phyloP scores from a whole-genome alignment of 2,329 filamentous ascomycete genomes.

The Penicillium expansum region DNA sequence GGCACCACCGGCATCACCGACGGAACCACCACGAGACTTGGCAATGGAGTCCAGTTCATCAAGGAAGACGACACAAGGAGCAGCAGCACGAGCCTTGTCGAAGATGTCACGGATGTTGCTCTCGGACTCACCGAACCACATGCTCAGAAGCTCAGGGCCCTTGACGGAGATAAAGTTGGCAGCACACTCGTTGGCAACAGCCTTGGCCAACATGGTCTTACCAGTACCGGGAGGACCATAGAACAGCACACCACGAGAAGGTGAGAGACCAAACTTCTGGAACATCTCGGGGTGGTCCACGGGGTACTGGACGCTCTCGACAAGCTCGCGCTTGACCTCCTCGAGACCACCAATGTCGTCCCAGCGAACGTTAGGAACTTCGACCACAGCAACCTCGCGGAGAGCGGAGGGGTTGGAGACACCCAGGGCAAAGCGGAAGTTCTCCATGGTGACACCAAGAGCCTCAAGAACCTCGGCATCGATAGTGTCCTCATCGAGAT shows the following conservation, averaged over 20 bases:
- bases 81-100: conserved; percentile 97
- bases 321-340: conserved; percentile 98
- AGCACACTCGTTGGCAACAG: conserved; percentile 97
- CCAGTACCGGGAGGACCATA: conserved; percentile 98
- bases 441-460: conserved; percentile 98
- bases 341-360: conserved; percentile 99
- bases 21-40: conserved; percentile 96
- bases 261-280: conserved; percentile 98
- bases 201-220: conserved; percentile 99
- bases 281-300: conserved; percentile 99
- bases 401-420: conserved; percentile 98
- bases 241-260: conserved; percentile 96
- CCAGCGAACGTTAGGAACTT: conserved; percentile 99
- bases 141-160: conserved; percentile 94
- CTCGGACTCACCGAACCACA: conserved; percentile 99
- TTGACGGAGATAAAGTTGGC: conserved; percentile 99
- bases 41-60: conserved; percentile 98
- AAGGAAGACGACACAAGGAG: conserved; percentile 97
- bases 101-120: conserved; percentile 99
- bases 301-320: conserved; percentile 97
- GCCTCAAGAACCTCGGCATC: conserved; percentile 98
- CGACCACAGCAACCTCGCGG: conserved; percentile 96
- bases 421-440: conserved; percentile 97
- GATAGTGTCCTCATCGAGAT: conserved; percentile 97
- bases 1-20: conserved; percentile 94